Evolutionary conservation across 768 basidiomycete species (phyloP), one percentile per base, ranked within the genome.

Genomic region (Lactarius psammicola): DNA sequence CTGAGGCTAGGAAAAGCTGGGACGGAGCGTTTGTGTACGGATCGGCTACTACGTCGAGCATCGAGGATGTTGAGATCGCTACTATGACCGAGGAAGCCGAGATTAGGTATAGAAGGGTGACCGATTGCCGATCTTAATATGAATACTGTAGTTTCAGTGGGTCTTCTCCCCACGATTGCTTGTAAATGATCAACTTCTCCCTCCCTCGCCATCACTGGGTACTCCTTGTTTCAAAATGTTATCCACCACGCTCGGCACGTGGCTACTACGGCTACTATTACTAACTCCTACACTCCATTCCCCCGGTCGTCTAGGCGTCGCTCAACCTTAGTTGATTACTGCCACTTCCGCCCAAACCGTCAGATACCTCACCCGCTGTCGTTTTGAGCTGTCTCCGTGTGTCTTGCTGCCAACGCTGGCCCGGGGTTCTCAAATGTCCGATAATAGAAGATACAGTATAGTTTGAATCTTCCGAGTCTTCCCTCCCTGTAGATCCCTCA

Each of bases 401-500:
- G 18, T 54, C 31, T 34, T 60, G 28, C 54, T 11, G 54, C 31
- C 51, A 51, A 33, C 59, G 26, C 23, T 49, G 46, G 30, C 30
- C 18, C 53, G 17, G 9, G 38, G 42, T 51, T 49, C 31, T 60
- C 64, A 59, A 26, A 31, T 18, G 10, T 20, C 44, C 40, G 46
- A 62, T 44, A 31, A 53, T 28, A 33, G 65, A 59, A 62, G 65
- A 62, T 62, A 33, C 44, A 49, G 56, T 42, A 40, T 56, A 56
- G 56, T 42, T 59, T 51, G 49, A 51, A 26, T 63, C 49, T 44
- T 38, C n/a, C n/a, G n/a, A n/a, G n/a, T n/a, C 33, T 38, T 11
- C 56, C 36, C n/a, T 56, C 40, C 40, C 53, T 63, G 66, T 63
- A 67, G 66, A 67, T 67, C 66, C 28, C 40, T 58, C 64, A 23